Conservation (phyloP, 2,329 filamentous ascomycete species). For the Xylaria polymorpha region DNA sequence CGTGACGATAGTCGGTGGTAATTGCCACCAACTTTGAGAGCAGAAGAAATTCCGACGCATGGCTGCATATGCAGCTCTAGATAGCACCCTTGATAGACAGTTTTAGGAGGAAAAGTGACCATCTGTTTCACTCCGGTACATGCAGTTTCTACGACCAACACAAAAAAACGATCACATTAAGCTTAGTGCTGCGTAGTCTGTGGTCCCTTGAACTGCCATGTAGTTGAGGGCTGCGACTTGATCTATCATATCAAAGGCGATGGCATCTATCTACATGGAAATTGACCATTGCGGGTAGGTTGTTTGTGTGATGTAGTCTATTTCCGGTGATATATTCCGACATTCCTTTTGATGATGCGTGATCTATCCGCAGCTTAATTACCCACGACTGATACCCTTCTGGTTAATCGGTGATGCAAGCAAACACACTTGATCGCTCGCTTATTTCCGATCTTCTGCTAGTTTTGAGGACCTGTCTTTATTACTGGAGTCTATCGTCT, state of each 20-base stretch:
- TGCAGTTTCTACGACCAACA: constrained; percentile 28
- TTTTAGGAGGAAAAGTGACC: constrained; percentile 45
- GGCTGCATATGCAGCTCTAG: constrained; percentile 51
- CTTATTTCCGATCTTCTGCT: background rate
- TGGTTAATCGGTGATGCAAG: background rate
- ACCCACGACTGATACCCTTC: background rate
- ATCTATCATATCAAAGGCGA: background rate
- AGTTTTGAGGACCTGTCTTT: background rate
- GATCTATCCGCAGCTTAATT: background rate
- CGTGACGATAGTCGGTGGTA: constrained; percentile 45
- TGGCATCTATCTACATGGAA: background rate
- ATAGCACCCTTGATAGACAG: constrained; percentile 52
- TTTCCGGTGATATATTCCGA: background rate
- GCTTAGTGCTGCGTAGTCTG: background rate
- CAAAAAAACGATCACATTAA: constrained; percentile 16
- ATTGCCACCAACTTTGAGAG: constrained; percentile 38
- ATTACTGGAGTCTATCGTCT: background rate
- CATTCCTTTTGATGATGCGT: background rate
- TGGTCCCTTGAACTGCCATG: constrained; percentile 1
- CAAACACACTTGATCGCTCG: background rate
- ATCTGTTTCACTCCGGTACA: constrained; percentile 35
- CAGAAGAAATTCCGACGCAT: constrained; percentile 47
- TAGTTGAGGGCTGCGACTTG: background rate
- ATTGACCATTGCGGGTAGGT: background rate
- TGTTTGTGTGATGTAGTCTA: background rate